phyloP scores from a whole-genome alignment of 768 basidiomycete species.

The Mycena galopus region DNA sequence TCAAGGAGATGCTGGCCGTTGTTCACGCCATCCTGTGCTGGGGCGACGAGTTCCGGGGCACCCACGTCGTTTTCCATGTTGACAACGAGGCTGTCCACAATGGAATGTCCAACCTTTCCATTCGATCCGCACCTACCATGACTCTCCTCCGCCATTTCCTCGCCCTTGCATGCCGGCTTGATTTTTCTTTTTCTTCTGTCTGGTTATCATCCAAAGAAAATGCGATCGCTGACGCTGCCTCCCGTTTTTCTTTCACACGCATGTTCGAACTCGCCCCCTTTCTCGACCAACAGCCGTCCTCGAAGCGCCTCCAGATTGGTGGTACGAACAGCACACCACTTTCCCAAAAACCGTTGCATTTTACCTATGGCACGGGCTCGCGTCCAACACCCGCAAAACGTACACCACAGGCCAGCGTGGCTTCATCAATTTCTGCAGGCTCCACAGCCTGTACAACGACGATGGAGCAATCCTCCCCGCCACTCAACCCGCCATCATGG shows the following conservation, averaged over 20 bases:
- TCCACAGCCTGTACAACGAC: neutral
- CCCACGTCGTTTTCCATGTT: constrained; percentile 15
- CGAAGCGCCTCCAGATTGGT: no score
- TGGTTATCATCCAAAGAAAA: constrained; percentile 2
- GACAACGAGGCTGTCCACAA: neutral
- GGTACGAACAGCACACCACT: neutral
- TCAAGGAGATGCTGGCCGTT: constrained; percentile 13
- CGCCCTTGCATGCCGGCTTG: neutral
- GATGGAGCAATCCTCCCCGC: neutral
- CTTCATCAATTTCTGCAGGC: constrained; percentile 39
- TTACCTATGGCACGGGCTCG: neutral
- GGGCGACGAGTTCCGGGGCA: neutral
- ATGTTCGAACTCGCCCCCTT: constrained; percentile 2
- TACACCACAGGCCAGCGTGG: constrained; percentile 47
- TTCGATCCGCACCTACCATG: neutral
- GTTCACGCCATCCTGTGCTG: constrained; percentile 17
- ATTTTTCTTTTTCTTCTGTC: neutral
- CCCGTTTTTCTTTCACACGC: constrained; percentile 14
- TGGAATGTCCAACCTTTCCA: neutral
- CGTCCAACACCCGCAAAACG: constrained; percentile 40
- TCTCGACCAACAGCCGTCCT: constrained; percentile 11
- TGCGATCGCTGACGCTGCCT: constrained; percentile 17
- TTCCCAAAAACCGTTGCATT: no score
- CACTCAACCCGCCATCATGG: neutral
- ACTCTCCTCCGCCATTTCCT: neutral